A percentile compares a stretch with the other conserved stretches of the same genome.
phyloP scores from a whole-genome alignment of 805 yeast genomes.

The Priceomyces castillae region DNA sequence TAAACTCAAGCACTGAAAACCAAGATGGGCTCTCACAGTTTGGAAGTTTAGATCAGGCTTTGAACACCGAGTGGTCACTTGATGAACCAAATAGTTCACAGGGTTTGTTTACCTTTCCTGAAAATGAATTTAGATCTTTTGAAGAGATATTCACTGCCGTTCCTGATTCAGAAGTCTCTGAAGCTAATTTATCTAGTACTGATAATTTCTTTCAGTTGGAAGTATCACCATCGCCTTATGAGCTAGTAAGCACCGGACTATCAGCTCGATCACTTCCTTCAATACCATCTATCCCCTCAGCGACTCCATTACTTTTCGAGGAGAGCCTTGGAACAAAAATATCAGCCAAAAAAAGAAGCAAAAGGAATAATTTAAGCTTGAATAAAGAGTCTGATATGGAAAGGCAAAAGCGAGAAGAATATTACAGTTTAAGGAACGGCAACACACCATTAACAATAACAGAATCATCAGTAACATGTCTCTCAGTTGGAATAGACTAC shows the following conservation, averaged over 20 bases:
- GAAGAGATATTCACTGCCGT: background rate
- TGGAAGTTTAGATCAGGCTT: background rate
- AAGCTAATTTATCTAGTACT: background rate
- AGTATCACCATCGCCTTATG: background rate
- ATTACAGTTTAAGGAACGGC: background rate
- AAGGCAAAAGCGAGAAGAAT: background rate
- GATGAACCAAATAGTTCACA: background rate
- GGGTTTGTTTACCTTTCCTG: background rate
- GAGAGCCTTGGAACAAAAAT: background rate
- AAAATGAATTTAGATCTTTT: background rate
- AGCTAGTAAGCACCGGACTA: background rate
- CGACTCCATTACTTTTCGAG: background rate
- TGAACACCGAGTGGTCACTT: background rate
- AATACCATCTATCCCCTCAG: background rate
- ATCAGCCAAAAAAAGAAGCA: background rate
- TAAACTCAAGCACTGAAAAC: background rate
- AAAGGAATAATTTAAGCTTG: background rate
- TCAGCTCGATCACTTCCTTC: background rate
- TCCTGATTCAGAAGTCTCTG: background rate
- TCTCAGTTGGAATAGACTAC: slow-evolving; percentile 19
- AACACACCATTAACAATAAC: slow-evolving; percentile 4
- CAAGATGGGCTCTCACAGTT: background rate
- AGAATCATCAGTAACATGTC: slow-evolving; percentile 18
- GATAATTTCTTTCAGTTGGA: background rate
- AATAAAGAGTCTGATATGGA: background rate